A percentile compares a stretch with the other conserved stretches of the same genome.
phyloP scores from a whole-genome alignment of 345 rosid species.

The Sonneratia caseolaris region DNA sequence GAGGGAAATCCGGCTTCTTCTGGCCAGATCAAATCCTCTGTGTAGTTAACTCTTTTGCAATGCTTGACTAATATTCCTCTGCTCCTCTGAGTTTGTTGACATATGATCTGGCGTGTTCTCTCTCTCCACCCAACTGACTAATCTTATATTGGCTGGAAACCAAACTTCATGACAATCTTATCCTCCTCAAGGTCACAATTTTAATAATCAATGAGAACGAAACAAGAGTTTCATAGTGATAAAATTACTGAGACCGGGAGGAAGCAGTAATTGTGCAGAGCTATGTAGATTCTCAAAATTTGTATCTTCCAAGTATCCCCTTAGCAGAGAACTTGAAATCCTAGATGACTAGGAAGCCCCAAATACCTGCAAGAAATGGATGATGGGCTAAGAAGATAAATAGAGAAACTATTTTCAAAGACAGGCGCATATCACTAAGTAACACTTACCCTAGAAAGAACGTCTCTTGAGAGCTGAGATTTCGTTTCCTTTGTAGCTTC shows the following conservation, averaged over 20 bases:
- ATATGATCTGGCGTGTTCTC: too few species aligned
- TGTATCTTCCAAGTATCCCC: background rate
- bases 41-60: background rate
- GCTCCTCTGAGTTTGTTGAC: background rate
- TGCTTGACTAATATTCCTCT: background rate
- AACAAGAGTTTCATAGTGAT: background rate
- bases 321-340: background rate
- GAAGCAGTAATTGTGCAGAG: background rate
- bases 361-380: slow-evolving; percentile 35
- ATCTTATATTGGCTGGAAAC: too few species aligned
- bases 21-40: background rate
- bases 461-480: slow-evolving; percentile 52
- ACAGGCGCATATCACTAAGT: background rate
- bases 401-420: background rate
- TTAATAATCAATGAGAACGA: background rate
- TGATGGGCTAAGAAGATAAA: background rate
- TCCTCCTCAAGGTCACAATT: background rate
- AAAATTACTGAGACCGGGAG: background rate
- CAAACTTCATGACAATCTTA: background rate
- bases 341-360: slow-evolving; percentile 26
- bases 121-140: too few species aligned
- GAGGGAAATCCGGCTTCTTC: background rate
- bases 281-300: background rate
- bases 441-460: slow-evolving; percentile 57
- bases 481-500: slow-evolving; percentile 35